A percentile compares a stretch with the other conserved stretches of the same genome.
Conservation (phyloP, 495 filamentous ascomycete genomes). For the Penicillium coffeae region DNA sequence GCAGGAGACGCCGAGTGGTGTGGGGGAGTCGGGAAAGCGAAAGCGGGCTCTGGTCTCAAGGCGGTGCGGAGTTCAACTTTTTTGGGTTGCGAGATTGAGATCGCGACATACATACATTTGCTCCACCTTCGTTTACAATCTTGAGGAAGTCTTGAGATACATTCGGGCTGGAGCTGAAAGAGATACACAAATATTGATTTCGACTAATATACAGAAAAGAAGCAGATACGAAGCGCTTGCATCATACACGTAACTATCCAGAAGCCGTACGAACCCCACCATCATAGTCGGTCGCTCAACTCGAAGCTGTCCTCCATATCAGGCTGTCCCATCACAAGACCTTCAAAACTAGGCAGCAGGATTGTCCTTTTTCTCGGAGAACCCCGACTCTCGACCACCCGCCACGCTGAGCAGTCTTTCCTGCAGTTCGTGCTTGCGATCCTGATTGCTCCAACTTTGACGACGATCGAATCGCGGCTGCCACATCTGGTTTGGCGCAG, state of each 20-base stretch:
- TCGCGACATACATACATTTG: too few species aligned
- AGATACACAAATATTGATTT: not conserved
- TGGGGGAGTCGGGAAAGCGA: not conserved
- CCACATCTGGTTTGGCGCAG: slow-evolving; percentile 18
- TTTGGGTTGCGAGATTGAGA: slow-evolving; percentile 14
- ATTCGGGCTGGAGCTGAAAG: not conserved
- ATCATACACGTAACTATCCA: not conserved
- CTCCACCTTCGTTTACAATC: slow-evolving; percentile 3
- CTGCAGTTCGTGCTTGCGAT: slow-evolving; percentile 34
- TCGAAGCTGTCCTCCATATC: not conserved
- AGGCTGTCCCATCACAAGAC: too few species aligned
- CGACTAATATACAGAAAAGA: not conserved
- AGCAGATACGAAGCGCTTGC: not conserved
- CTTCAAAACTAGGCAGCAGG: too few species aligned
- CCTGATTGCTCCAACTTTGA: slow-evolving; percentile 36
- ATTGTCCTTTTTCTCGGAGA: slow-evolving; percentile 29
- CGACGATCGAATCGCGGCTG: slow-evolving; percentile 23
- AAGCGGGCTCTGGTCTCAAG: slow-evolving; percentile 18
- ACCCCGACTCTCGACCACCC: slow-evolving; percentile 26
- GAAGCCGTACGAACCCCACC: not conserved
- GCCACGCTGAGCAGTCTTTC: slow-evolving; percentile 24
- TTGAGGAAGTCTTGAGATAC: not conserved
- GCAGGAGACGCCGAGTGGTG: not conserved
- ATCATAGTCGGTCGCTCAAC: not conserved
- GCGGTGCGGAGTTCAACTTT: slow-evolving; percentile 27